Evolutionary conservation across 768 basidiomycete species (phyloP).

Genomic region (Russula olivacea): DNA sequence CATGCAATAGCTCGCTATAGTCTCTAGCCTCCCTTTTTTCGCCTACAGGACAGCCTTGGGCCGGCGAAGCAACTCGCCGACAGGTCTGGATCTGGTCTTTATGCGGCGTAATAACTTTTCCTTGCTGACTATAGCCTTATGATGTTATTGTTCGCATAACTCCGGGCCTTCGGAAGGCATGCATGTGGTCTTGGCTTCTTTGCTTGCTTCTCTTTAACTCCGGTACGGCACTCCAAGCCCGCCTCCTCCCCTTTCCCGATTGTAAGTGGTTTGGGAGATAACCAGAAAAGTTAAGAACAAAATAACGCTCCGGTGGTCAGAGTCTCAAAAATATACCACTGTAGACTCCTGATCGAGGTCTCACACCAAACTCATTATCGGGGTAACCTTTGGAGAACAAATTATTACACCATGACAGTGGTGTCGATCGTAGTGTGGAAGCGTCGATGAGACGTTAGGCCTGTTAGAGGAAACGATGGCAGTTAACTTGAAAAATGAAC

Average conservation of each 20-base stretch:
- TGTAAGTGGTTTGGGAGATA: too few species aligned
- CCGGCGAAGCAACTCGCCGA: not conserved
- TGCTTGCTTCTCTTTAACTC: not conserved
- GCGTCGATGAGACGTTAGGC: not conserved
- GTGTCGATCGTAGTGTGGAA: not conserved
- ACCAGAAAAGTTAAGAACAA: too few species aligned
- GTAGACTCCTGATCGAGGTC: not conserved
- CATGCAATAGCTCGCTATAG: not conserved
- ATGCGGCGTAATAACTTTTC: not conserved
- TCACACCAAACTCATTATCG: not conserved
- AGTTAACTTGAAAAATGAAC: not conserved
- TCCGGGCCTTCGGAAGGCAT: not conserved
- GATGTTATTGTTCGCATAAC: not conserved
- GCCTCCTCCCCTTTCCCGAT: too few species aligned
- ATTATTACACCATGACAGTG: not conserved
- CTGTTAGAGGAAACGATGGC: not conserved
- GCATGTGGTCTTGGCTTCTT: too few species aligned
- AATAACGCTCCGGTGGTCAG: not conserved
- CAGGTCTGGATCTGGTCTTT: not conserved
- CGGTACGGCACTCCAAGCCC: not conserved
- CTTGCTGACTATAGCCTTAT: not conserved
- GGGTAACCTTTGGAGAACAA: not conserved
- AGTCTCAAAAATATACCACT: not conserved
- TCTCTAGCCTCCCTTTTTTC: not conserved
- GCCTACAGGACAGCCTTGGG: not conserved